Conservation (phyloP, 2,329 filamentous ascomycete species). For the Epichloe gansuensis region DNA sequence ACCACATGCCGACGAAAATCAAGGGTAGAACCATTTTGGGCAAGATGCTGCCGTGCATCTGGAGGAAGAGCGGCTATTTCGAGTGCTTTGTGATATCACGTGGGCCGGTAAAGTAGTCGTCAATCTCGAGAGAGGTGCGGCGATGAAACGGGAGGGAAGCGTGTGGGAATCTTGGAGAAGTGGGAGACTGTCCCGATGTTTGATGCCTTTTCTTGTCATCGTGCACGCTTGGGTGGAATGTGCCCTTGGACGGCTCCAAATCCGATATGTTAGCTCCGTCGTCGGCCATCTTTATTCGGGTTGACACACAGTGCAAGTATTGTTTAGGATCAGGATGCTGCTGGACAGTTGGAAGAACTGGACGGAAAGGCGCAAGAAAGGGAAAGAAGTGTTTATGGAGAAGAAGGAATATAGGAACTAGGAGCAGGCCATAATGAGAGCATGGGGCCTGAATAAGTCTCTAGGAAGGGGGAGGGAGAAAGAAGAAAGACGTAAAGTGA, state of each 20-base stretch:
- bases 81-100: slow-evolving; percentile 60
- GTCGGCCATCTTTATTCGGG: slow-evolving; percentile 3
- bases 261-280: neutral
- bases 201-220: neutral
- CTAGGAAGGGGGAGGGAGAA: neutral
- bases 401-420: neutral
- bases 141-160: slow-evolving; percentile 9
- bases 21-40: slow-evolving; percentile 64
- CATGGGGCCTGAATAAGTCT: neutral
- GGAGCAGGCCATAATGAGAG: neutral
- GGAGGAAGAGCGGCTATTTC: slow-evolving; percentile 63
- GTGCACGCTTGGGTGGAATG: neutral
- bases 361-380: too few relatives aligned
- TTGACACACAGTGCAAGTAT: neutral
- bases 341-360: slow-evolving; percentile 12
- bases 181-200: neutral
- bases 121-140: slow-evolving; percentile 32
- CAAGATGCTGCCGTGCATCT: slow-evolving; percentile 61
- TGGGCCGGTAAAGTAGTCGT: slow-evolving; percentile 53
- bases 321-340: neutral
- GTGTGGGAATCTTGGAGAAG: neutral
- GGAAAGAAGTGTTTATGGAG: neutral
- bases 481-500: neutral
- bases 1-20: slow-evolving; percentile 48
- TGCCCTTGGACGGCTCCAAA: neutral